A percentile compares a stretch with the other conserved stretches of the same genome.
Conservation (phyloP, 352 stramenopile genomes). For the Globisporangium ultimum region DNA sequence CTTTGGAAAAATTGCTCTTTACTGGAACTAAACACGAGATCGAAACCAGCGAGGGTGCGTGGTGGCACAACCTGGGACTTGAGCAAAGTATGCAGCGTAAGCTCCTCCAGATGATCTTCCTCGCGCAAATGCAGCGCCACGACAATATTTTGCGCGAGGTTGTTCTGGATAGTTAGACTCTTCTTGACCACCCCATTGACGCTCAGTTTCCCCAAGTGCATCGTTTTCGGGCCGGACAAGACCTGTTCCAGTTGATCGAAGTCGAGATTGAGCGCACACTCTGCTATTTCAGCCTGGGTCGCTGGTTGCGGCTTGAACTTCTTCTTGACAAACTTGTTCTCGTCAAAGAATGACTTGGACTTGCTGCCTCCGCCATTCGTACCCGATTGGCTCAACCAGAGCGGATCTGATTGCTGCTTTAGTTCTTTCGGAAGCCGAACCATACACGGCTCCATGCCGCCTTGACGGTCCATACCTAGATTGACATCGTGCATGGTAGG, state of each 20-base stretch:
- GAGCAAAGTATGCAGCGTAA: slow-evolving; percentile 47
- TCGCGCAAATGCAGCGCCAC: slow-evolving; percentile 52
- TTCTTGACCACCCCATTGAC: slow-evolving; percentile 80
- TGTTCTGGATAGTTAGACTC: slow-evolving; percentile 88
- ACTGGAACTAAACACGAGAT: slow-evolving; percentile 79
- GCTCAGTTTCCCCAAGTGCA: slow-evolving; percentile 92
- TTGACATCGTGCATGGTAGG: slow-evolving; percentile 30
- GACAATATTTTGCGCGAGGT: slow-evolving; percentile 77
- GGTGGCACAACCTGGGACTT: slow-evolving; percentile 86
- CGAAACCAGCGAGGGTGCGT: slow-evolving; percentile 80
- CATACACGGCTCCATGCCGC: slow-evolving; percentile 38
- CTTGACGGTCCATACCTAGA: slow-evolving; percentile 56
- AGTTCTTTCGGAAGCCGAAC: slow-evolving; percentile 45
- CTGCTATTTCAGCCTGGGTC: slow-evolving; percentile 88
- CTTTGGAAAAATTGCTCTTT: slow-evolving; percentile 87
- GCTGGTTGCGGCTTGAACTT: slow-evolving; percentile 89
- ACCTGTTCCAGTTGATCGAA: slow-evolving; percentile 78
- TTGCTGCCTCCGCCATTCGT: slow-evolving; percentile 20
- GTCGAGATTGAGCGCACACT: slow-evolving; percentile 70
- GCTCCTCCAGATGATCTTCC: slow-evolving; percentile 46
- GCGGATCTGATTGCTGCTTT: slow-evolving; percentile 34
- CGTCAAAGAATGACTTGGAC: slow-evolving; percentile 64
- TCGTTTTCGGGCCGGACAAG: slow-evolving; percentile 64
- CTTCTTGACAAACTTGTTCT: slow-evolving; percentile 88
- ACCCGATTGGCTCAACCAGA: slow-evolving; percentile 53